phyloP scores from a whole-genome alignment of 495 filamentous ascomycete genomes.

The Beverwykella pulmonaria region DNA sequence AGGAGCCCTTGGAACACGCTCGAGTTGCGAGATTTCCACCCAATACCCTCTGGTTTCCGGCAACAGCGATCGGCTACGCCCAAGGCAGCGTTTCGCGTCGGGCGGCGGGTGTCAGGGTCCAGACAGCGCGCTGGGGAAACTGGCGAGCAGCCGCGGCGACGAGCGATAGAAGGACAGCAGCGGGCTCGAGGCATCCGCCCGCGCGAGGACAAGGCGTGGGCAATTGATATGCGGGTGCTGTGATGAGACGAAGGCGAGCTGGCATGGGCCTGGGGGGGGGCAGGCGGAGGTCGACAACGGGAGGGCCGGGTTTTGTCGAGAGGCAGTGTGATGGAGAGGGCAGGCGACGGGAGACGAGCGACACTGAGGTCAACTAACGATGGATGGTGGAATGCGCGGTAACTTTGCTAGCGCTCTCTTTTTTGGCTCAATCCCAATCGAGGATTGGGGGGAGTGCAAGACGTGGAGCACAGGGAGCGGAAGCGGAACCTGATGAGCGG shows the following conservation, averaged over 20 bases:
- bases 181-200: slow-evolving; percentile 20
- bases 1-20: not conserved
- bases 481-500: slow-evolving; percentile 2
- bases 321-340: not conserved
- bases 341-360: not conserved
- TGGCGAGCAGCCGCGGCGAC: slow-evolving; percentile 1
- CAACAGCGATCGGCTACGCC: slow-evolving; percentile 3
- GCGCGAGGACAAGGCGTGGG: slow-evolving; percentile 5
- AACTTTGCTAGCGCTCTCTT: not conserved
- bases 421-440: slow-evolving; percentile 16
- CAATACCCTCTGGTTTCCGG: not conserved
- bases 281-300: slow-evolving; percentile 5
- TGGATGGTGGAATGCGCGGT: slow-evolving; percentile 5
- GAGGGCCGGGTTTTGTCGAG: not conserved
- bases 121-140: not conserved
- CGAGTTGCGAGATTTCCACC: not conserved
- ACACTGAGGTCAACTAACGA: not conserved
- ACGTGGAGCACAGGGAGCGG: slow-evolving; percentile 8
- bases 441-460: slow-evolving; percentile 2
- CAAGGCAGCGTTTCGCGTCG: not conserved
- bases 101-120: not conserved
- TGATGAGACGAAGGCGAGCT: not conserved
- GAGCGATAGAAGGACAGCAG: slow-evolving; percentile 2
- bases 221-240: slow-evolving; percentile 9
- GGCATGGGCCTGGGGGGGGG: not conserved